phyloP scores from a whole-genome alignment of 2,329 filamentous ascomycete genomes.

The Clarireedia homoeocarpa region DNA sequence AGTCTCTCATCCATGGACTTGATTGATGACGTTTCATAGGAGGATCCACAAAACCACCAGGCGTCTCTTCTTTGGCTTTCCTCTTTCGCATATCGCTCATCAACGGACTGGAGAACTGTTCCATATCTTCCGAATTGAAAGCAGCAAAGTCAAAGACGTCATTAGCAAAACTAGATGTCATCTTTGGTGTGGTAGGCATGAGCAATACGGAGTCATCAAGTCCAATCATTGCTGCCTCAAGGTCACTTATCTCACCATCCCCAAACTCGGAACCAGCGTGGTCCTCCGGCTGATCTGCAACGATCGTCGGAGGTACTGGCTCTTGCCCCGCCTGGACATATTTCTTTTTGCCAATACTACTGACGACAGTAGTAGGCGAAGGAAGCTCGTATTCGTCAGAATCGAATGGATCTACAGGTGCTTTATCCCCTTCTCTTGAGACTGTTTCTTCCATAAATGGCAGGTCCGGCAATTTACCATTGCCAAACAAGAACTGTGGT shows the following conservation, averaged over 20 bases:
- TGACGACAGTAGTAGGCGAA: constrained; percentile 29
- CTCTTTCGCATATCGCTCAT: constrained; percentile 10
- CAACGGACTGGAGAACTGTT: constrained; percentile 7
- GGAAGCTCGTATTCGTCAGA: constrained; percentile 30
- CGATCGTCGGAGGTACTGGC: constrained; percentile 1
- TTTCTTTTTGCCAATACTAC: not conserved
- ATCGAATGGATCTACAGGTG: constrained; percentile 10
- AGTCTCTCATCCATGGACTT: constrained; percentile 1
- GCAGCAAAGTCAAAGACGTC: constrained; percentile 22
- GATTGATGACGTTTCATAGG: not conserved
- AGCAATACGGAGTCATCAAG: constrained; percentile 16
- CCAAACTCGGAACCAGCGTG: not conserved
- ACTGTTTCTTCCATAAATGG: constrained; percentile 14
- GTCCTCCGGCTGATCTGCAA: not conserved
- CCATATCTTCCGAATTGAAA: constrained; percentile 9
- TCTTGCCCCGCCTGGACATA: not conserved
- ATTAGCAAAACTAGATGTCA: constrained; percentile 20
- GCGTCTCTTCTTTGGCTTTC: not conserved
- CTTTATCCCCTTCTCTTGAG: not conserved
- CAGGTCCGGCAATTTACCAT: constrained; percentile 17
- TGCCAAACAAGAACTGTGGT: constrained; percentile 21
- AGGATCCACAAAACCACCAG: not conserved
- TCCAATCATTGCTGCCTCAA: constrained; percentile 24
- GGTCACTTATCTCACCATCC: constrained; percentile 12
- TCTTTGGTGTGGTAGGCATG: constrained; percentile 10